Base-by-base conservation (phyloP, 1,139 yeast genomes). In the Taphrina sp. region DNA sequence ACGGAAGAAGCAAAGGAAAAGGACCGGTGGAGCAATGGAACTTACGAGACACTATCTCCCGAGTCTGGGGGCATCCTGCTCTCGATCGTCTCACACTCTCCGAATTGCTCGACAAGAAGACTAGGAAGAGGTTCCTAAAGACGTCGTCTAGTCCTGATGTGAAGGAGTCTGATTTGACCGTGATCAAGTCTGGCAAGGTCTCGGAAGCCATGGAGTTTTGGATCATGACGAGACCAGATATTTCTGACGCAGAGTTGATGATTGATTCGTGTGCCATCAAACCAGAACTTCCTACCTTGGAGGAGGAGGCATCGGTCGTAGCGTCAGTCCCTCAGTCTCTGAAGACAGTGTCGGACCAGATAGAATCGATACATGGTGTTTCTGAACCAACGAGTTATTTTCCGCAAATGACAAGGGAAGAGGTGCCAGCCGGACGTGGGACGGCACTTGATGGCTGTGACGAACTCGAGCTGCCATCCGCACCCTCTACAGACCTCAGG, bases 241-340 rank as follows among this genome's bases (percentile, higher is more conserved):
- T 43, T 5, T 31, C 47, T 16, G 37, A 43, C 26, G 47, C 12
- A 19, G 47, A 43, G 22, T 38, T 43, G 12, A 43, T 31, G 47
- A 31, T 43, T 2, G 47, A 43, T 31, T 43, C 47, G 7, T 29
- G 19, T 19, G 47, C 47, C 7, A 19, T 43, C n/a, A 26, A 19
- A 31, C 47, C 47, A 8, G 19, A 12, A 19, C 12, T 7, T 17
- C 24, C 38, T 26, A n/a, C n/a, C n/a, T n/a, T n/a, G n/a, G n/a
- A n/a, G n/a, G 43, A 38, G 23, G 29, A 20, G 14, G n/a, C n/a
- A n/a, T n/a, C n/a, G n/a, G n/a, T n/a, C n/a, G n/a, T n/a, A n/a
- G n/a, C n/a, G n/a, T n/a, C n/a, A n/a, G n/a, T n/a, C n/a, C n/a
- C n/a, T n/a, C 10, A 20, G 5, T 19, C 20, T 2, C 2, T 10